Percentiles rank a stretch among this genome's conserved stretches.
Conservation (phyloP, 495 filamentous ascomycete species). For the Annulohypoxylon moriforme region DNA sequence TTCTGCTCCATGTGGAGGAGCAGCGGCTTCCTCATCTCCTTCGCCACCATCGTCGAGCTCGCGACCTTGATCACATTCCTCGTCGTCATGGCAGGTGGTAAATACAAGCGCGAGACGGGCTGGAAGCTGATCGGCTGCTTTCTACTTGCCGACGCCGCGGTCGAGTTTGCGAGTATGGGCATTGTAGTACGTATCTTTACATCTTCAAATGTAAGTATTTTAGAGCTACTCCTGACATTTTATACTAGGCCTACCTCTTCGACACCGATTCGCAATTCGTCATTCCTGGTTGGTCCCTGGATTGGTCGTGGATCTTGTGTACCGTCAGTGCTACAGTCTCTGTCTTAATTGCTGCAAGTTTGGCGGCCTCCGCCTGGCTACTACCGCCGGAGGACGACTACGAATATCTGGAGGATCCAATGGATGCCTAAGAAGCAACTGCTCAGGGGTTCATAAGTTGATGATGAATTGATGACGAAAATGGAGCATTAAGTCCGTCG, state of each 20-base stretch:
- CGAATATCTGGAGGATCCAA: constrained; percentile 65
- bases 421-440: constrained; percentile 38
- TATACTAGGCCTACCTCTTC: constrained; percentile 76
- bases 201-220: background rate
- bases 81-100: constrained; percentile 79
- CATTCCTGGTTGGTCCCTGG: constrained; percentile 81
- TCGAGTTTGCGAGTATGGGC: constrained; percentile 77
- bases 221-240: background rate
- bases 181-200: constrained; percentile 74
- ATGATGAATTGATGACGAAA: background rate
- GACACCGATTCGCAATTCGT: constrained; percentile 89
- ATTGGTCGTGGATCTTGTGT: constrained; percentile 80
- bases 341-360: constrained; percentile 67
- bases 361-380: constrained; percentile 71
- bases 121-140: constrained; percentile 79
- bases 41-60: constrained; percentile 79
- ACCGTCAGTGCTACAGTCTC: constrained; percentile 77
- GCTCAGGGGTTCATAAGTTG: background rate
- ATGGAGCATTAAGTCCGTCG: background rate
- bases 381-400: constrained; percentile 88
- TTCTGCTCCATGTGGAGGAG: constrained; percentile 95
- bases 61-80: constrained; percentile 79
- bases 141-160: constrained; percentile 67
- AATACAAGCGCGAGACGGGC: constrained; percentile 76
- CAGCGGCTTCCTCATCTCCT: constrained; percentile 86